Evolutionary conservation across 202 grass and related monocot genomes (phyloP).

Genomic region (Setaria italica): DNA sequence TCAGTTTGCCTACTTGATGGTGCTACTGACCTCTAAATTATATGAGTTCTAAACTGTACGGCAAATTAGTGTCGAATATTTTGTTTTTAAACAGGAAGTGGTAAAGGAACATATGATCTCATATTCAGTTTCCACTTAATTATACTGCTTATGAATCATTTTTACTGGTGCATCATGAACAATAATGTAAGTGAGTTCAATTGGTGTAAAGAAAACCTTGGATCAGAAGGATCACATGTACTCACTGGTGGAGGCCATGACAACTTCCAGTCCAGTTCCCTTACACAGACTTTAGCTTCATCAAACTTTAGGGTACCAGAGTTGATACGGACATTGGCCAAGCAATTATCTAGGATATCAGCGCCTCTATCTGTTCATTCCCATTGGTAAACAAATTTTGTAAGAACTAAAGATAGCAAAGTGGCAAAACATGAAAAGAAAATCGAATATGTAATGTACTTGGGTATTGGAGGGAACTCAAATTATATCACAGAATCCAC

Average conservation of each 20-base stretch:
- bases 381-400: neutral
- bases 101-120: neutral
- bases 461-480: neutral
- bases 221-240: conserved; percentile 51
- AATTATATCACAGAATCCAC: conserved; percentile 10
- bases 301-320: conserved; percentile 60
- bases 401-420: conserved; percentile 21
- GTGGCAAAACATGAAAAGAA: neutral
- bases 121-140: conserved; percentile 12
- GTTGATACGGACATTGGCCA: conserved; percentile 65
- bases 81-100: conserved; percentile 12
- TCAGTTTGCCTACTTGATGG: neutral
- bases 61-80: neutral
- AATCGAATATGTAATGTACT: neutral
- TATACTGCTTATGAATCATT: neutral
- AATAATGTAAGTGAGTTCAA: conserved; percentile 3
- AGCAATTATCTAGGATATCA: conserved; percentile 77
- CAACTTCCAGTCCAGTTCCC: conserved; percentile 81
- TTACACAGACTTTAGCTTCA: conserved; percentile 61
- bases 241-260: conserved; percentile 62
- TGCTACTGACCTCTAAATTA: neutral
- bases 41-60: neutral
- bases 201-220: conserved; percentile 43
- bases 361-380: conserved; percentile 72
- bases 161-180: neutral